phyloP scores from a whole-genome alignment of 345 rosid species.

The Anastatica hierochuntica region DNA sequence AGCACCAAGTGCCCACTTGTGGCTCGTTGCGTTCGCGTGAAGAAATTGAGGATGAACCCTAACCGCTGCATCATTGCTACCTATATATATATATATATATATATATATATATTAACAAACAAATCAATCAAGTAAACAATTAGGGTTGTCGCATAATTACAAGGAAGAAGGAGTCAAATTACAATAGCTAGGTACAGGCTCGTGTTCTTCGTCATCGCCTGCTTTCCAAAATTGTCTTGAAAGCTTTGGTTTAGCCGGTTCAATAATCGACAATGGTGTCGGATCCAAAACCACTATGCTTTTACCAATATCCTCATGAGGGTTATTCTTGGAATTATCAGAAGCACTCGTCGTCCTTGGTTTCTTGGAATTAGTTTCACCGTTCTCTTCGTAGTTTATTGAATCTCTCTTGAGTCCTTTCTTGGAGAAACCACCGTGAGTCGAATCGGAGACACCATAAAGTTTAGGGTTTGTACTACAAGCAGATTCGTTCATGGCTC shows the following conservation, averaged over 20 bases:
- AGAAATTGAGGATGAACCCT: slow-evolving; percentile 89
- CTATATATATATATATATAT: slow-evolving; percentile 14
- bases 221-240: slow-evolving; percentile 61
- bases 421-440: not conserved
- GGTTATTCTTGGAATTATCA: not conserved
- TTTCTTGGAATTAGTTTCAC: slow-evolving; percentile 19
- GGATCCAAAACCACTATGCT: not conserved
- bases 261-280: not conserved
- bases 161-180: not conserved
- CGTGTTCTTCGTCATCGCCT: slow-evolving; percentile 39
- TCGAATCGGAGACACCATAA: not conserved
- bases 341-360: not conserved
- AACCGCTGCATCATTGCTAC: slow-evolving; percentile 50
- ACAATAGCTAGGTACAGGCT: slow-evolving; percentile 10
- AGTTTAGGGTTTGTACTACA: slow-evolving; percentile 4
- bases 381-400: not conserved
- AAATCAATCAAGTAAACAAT: not conserved
- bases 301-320: not conserved
- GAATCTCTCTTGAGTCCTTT: slow-evolving; percentile 2
- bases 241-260: slow-evolving; percentile 8
- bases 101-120: no score
- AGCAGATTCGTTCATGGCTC: not conserved
- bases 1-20: slow-evolving; percentile 96
- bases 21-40: slow-evolving; percentile 90
- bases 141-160: not conserved